Base-by-base conservation (phyloP, 2,329 filamentous ascomycete species). In the Fusarium poae region DNA sequence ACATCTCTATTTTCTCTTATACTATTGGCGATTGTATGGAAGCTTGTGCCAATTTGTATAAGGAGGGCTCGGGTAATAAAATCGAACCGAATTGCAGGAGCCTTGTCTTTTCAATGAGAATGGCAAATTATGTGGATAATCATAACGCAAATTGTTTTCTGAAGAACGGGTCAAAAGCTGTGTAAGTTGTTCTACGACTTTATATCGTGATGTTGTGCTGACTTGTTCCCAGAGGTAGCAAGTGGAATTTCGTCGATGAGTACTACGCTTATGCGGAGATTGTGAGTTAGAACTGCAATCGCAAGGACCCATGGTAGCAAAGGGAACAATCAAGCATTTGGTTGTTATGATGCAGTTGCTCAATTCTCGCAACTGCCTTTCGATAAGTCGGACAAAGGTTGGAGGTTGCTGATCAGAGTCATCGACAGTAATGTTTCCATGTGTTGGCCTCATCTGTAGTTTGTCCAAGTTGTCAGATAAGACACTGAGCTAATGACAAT, bases 1-100 rank as follows among this genome's bases (percentile, higher is more conserved):
- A 69, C 2, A 15, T 45, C 1, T 30, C 53, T 1, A 50, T 70
- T 6, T 49, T 59, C 20, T 53, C 66, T 0, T 69, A 69, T 0
- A 52, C 52, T 1, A 57, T 69, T 1, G 27, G 63, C 3, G 66
- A 69, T 16, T 69, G 66, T 4, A 66, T 70, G 18, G 56, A 53
- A 5, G 62, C 66, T 0, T 69, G 66, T 10, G 34, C 49, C 0
- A 44, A 52, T 3, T 50, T 70, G 57, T 70, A 58, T 4, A 35
- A 67, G 5, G 58, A 51, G 3, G 55, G 52, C 35, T 25, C 25
- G 25, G 25, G 25, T 25, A 46, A 65, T 0, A 32, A 32, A 0
- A 45, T 50, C 0, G 66, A 62, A 18, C 20, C 45, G 1, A 57
- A 34, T 11, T 69, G 66, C 12, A 42, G n/a, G 1, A 69, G 66